Conservation (phyloP, 2,329 filamentous ascomycete genomes). For the Trichophyton benhamiae region DNA sequence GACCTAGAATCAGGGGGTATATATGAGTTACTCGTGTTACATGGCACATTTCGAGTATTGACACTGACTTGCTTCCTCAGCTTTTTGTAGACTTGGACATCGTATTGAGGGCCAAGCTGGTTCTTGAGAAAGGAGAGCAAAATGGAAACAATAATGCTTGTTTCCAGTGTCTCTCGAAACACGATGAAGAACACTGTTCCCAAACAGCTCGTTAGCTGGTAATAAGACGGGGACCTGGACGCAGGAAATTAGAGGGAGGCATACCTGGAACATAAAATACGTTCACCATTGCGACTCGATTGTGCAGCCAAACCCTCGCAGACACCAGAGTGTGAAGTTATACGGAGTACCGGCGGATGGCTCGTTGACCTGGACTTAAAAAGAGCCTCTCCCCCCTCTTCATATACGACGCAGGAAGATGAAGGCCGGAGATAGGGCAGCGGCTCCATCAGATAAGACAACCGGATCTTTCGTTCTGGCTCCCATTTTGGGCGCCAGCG, state of each 20-base stretch:
- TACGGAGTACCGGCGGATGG: background rate
- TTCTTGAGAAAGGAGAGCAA: constrained; percentile 7
- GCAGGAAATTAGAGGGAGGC: background rate
- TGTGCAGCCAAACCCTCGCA: background rate
- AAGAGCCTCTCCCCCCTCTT: background rate
- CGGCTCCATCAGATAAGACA: constrained; percentile 2
- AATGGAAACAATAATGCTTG: constrained; percentile 9
- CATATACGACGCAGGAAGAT: background rate
- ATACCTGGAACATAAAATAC: constrained; percentile 10
- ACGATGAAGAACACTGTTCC: constrained; percentile 10
- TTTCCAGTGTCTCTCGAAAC: constrained; percentile 11
- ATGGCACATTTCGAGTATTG: background rate
- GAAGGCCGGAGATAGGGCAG: background rate
- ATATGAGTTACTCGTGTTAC: background rate
- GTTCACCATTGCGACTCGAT: constrained; percentile 7
- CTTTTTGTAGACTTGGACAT: constrained; percentile 6
- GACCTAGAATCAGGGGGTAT: background rate
- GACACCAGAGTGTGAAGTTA: no score
- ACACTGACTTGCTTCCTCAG: constrained; percentile 7
- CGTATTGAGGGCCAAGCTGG: constrained; percentile 5
- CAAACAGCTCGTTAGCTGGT: background rate
- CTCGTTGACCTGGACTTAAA: background rate
- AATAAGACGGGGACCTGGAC: background rate
- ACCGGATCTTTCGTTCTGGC: background rate
- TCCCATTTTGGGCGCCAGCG: background rate